These are phyloP conservation scores for Podospora pseudocomata DNA, from an alignment of 495 filamentous ascomycete genomes.

Conservation along the genomic window DNA sequence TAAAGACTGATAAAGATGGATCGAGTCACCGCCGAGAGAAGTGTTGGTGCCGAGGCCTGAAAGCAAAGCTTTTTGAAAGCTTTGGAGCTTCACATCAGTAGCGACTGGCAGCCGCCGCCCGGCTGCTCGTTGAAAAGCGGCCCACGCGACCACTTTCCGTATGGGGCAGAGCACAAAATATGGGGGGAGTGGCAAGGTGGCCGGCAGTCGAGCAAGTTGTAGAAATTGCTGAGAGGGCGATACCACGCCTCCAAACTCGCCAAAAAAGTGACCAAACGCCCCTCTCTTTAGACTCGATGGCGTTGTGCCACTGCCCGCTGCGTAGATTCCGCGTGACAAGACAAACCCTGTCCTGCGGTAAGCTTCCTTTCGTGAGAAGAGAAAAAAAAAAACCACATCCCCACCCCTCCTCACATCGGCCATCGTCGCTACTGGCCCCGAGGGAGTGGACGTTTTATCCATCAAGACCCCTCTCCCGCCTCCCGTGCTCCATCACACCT, in stretches of 20 bases:
- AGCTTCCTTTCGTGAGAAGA: not conserved
- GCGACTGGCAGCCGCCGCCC: not conserved
- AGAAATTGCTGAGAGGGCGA: not conserved
- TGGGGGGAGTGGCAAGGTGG: not conserved
- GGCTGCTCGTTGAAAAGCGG: not conserved
- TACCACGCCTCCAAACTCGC: not conserved
- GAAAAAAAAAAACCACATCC: not conserved
- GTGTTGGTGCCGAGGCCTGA: not conserved
- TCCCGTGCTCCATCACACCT: not conserved
- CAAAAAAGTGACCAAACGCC: not conserved
- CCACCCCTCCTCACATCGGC: not conserved
- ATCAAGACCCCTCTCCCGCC: not conserved
- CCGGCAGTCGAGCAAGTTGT: not conserved
- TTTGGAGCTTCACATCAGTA: not conserved
- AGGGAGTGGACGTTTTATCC: not conserved
- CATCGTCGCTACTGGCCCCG: not conserved
- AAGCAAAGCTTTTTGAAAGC: not conserved
- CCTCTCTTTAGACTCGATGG: conserved; percentile 6
- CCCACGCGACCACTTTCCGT: conserved; percentile 6
- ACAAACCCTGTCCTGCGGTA: not conserved
- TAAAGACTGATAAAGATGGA: not conserved
- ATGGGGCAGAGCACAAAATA: not conserved
- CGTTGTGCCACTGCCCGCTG: not conserved
- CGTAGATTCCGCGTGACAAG: not conserved
- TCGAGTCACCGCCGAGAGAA: not conserved